Base-by-base conservation (phyloP, 805 yeast species). In the Candida corydali region DNA sequence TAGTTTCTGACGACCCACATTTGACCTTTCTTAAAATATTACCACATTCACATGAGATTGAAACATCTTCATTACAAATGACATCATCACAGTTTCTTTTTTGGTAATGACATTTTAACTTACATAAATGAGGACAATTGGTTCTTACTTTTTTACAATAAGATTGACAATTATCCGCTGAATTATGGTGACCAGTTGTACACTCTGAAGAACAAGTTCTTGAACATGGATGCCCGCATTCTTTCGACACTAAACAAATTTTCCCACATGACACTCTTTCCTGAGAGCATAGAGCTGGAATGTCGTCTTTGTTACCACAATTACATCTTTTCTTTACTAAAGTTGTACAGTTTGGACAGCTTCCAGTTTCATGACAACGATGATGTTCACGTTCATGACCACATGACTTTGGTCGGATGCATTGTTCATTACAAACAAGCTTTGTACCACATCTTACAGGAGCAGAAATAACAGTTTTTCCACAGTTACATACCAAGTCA, bases 371-470 rank as follows among this genome's bases (percentile, higher is more conserved):
- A 54, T 88, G 97, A 54, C 97, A 88, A 23, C 66, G 59, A 54
- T 88, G 97, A 23, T 72, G 68, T 53, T 79, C 82, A 15, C 72
- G 75, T 7, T 67, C 57, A 55, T 86, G 96, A 0, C 91, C 95
- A 69, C 96, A 86, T 0, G 56, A 45, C 23, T 65, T 66, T 2
- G 63, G 65, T 34, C 86, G 65, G 3, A 64, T 58, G 57, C 96
- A 86, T 43, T 75, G 87, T 41, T 75, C 70, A 17, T 64, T 67
- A 59, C 96, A 86, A 8, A 68, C 69, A 3, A 84, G 53, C 30
- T 59, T 66, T 0, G 86, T 76, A 10, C 95, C 95, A 62, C 96
- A 86, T 45, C 95, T 64, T 8, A 86, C 86, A 0, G 96, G 96
- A 0, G 95, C 95, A 15, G 70, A 72, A 5, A 86, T 68, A 3